phyloP scores from a whole-genome alignment of 164 flowering plant species.

The Tetrastigma voinierianum region DNA sequence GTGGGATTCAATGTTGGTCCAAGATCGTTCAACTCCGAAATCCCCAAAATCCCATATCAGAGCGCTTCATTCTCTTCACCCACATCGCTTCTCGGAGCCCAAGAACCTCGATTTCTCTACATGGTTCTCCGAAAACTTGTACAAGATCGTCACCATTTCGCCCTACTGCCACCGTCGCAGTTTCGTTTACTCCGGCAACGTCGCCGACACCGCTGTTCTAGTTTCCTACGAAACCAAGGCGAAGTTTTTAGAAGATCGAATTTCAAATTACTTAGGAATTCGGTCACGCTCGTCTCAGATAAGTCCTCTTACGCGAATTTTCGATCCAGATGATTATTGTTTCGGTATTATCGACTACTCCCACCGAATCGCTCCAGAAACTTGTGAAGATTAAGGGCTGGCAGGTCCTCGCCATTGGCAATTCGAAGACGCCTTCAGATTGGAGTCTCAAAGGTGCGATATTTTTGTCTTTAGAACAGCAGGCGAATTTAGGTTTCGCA shows the following conservation, averaged over 20 bases:
- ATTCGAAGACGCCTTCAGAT: slow-evolving; percentile 67
- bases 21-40: slow-evolving; percentile 59
- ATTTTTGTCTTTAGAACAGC: slow-evolving; percentile 75
- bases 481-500: slow-evolving; percentile 73
- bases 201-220: slow-evolving; percentile 68
- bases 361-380: slow-evolving; percentile 55
- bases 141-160: slow-evolving; percentile 50
- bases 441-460: slow-evolving; percentile 90
- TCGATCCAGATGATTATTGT: slow-evolving; percentile 77
- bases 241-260: slow-evolving; percentile 28
- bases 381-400: slow-evolving; percentile 77
- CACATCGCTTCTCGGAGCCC: slow-evolving; percentile 38
- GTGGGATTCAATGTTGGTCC: slow-evolving; percentile 62
- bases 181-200: slow-evolving; percentile 70
- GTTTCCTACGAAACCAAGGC: slow-evolving; percentile 62
- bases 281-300: slow-evolving; percentile 46
- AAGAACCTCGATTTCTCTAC: slow-evolving; percentile 75
- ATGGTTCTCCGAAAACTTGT: slow-evolving; percentile 77
- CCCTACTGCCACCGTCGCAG: slow-evolving; percentile 61
- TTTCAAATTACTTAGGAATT: slow-evolving; percentile 62
- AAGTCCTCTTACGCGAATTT: slow-evolving; percentile 54
- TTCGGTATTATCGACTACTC: slow-evolving; percentile 65
- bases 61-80: slow-evolving; percentile 15
- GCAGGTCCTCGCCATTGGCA: slow-evolving; percentile 89
- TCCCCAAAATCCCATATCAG: slow-evolving; percentile 39